These are phyloP conservation scores for Salix arbutifolia DNA, from an alignment of 345 rosid genomes.

Conservation along the genomic window DNA sequence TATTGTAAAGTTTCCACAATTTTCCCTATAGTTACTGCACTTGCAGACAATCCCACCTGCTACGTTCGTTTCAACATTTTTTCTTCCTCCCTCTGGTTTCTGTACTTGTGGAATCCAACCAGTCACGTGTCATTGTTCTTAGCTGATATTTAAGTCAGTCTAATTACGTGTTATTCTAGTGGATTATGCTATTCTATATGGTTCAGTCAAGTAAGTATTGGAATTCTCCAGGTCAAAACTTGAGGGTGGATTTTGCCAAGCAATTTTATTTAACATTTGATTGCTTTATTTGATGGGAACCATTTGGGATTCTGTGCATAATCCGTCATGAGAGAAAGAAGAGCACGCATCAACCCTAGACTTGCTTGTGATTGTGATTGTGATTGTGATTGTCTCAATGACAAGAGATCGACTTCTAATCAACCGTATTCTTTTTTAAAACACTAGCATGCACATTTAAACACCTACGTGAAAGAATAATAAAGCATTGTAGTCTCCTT, in stretches of 20 bases:
- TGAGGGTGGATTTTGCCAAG: background rate
- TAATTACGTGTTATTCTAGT: background rate
- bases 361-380: background rate
- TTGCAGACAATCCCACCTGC: background rate
- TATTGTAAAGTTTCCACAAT: constrained; percentile 32
- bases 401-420: too few relatives aligned
- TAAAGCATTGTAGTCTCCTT: background rate
- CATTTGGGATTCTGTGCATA: background rate
- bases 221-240: background rate
- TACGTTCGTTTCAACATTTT: background rate
- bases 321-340: background rate
- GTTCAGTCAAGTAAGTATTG: background rate
- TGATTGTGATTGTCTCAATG: too few relatives aligned
- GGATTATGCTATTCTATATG: background rate
- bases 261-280: background rate
- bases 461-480: background rate
- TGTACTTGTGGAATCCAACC: constrained; percentile 13
- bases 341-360: background rate
- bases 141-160: constrained; percentile 7
- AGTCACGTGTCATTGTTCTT: constrained; percentile 3
- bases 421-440: too few relatives aligned
- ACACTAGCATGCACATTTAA: too few relatives aligned
- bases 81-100: background rate
- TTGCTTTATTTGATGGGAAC: background rate
- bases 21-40: background rate